phyloP scores from a whole-genome alignment of 2,329 filamentous ascomycete genomes.

The Elsinoe arachidis region DNA sequence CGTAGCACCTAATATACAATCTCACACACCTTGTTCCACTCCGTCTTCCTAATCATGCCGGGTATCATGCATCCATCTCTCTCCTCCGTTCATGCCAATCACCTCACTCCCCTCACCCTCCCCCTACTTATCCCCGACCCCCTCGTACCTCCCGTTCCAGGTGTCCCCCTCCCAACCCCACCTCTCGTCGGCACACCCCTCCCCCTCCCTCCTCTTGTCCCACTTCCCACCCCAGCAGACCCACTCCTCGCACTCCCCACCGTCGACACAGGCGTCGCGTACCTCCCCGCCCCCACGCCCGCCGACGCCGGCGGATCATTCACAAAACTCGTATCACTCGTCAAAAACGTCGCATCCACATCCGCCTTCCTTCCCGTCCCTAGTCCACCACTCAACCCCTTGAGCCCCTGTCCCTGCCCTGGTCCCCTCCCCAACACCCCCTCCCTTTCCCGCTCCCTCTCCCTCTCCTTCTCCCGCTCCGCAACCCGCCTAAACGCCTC shows the following conservation, averaged over 20 bases:
- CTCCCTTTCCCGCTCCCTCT: too few relatives aligned
- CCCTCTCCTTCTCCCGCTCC: neutral
- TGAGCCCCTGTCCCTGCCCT: neutral
- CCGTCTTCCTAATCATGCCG: neutral
- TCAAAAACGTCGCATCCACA: slow-evolving; percentile 80
- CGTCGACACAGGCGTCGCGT: slow-evolving; percentile 27
- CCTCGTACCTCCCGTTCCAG: slow-evolving; percentile 22
- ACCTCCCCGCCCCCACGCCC: slow-evolving; percentile 41
- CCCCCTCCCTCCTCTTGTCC: slow-evolving; percentile 21
- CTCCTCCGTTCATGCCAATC: neutral
- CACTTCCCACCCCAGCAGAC: neutral
- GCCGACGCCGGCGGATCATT: slow-evolving; percentile 58
- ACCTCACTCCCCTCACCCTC: slow-evolving; percentile 27
- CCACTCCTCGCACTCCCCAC: neutral
- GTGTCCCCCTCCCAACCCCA: slow-evolving; percentile 16
- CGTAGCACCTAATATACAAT: neutral
- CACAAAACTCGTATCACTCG: slow-evolving; percentile 83
- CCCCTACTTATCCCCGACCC: slow-evolving; percentile 24
- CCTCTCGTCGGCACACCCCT: slow-evolving; percentile 31
- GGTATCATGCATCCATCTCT: neutral
- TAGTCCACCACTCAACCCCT: neutral
- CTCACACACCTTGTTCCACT: neutral
- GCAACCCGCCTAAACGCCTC: slow-evolving; percentile 14
- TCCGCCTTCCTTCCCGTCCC: slow-evolving; percentile 28
- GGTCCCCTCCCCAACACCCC: too few relatives aligned